phyloP scores from a whole-genome alignment of 257 asterid species.

The Voacanga thouarsii region DNA sequence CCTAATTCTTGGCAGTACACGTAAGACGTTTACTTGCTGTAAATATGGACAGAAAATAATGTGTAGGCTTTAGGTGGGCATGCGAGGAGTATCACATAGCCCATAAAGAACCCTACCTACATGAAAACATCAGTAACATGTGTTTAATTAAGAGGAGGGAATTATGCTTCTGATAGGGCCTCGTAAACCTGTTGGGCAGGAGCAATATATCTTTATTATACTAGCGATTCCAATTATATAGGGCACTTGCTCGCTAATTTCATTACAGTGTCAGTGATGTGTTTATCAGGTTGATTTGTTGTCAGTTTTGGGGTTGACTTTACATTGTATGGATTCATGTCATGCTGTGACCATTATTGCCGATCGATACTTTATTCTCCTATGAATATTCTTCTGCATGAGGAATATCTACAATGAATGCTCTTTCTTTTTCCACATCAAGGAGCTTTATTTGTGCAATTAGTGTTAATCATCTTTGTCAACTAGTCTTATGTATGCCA shows the following conservation, averaged over 20 bases:
- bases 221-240: background rate
- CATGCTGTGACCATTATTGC: background rate
- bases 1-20: constrained; percentile 88
- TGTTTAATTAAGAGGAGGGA: background rate
- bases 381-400: background rate
- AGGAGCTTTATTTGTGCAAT: no score
- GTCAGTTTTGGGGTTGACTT: background rate
- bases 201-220: background rate
- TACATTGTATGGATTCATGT: background rate
- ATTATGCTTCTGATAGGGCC: background rate
- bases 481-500: background rate
- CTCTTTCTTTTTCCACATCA: background rate
- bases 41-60: constrained; percentile 66
- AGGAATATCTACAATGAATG: background rate
- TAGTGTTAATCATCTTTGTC: background rate
- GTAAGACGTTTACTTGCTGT: constrained; percentile 66
- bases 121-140: constrained; percentile 19
- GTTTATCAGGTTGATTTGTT: background rate
- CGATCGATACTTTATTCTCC: background rate
- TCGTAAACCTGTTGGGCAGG: background rate
- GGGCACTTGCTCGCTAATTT: background rate
- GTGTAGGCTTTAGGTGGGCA: constrained; percentile 69
- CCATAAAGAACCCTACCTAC: constrained; percentile 64
- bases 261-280: no score
- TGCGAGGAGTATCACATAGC: constrained; percentile 35